Evolutionary conservation across 2,329 filamentous ascomycete species (phyloP).

Genomic region (Sporothrix pallida): DNA sequence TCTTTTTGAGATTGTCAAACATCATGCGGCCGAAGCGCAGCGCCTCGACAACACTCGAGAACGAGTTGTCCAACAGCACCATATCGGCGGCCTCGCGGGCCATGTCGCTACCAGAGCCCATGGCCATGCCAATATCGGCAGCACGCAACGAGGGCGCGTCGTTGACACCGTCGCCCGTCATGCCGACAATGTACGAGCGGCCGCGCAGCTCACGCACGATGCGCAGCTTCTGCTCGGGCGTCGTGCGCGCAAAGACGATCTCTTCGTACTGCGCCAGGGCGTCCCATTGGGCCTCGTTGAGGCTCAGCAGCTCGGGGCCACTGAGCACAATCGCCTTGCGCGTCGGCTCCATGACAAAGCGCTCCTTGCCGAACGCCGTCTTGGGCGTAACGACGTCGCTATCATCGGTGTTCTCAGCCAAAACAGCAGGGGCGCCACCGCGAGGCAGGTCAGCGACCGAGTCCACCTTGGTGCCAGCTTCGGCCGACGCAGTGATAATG

Average conservation of each 20-base stretch:
- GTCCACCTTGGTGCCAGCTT: conserved; percentile 57
- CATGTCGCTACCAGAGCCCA: conserved; percentile 81
- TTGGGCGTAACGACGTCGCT: conserved; percentile 37
- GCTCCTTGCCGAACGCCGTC: conserved; percentile 29
- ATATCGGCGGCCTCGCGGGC: conserved; percentile 83
- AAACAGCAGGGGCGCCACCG: not conserved
- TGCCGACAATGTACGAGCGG: conserved; percentile 71
- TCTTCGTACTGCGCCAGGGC: conserved; percentile 68
- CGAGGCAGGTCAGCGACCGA: conserved; percentile 53
- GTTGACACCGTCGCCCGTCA: conserved; percentile 88
- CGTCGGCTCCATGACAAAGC: conserved; percentile 32
- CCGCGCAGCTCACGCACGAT: conserved; percentile 78
- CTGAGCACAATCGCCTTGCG: conserved; percentile 65
- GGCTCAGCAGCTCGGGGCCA: conserved; percentile 67
- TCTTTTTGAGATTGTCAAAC: conserved; percentile 83
- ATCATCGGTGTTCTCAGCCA: conserved; percentile 38
- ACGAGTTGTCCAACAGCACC: conserved; percentile 73
- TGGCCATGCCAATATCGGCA: conserved; percentile 82
- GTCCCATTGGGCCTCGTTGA: conserved; percentile 73
- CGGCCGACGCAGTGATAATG: conserved; percentile 59
- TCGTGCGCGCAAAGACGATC: conserved; percentile 77
- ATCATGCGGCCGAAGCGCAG: conserved; percentile 75
- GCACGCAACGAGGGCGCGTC: conserved; percentile 80
- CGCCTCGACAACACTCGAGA: conserved; percentile 73
- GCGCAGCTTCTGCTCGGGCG: conserved; percentile 77